Evolutionary conservation across 1,284 basidiomycete species (phyloP).

Genomic region (Sanghuangporus baumii): DNA sequence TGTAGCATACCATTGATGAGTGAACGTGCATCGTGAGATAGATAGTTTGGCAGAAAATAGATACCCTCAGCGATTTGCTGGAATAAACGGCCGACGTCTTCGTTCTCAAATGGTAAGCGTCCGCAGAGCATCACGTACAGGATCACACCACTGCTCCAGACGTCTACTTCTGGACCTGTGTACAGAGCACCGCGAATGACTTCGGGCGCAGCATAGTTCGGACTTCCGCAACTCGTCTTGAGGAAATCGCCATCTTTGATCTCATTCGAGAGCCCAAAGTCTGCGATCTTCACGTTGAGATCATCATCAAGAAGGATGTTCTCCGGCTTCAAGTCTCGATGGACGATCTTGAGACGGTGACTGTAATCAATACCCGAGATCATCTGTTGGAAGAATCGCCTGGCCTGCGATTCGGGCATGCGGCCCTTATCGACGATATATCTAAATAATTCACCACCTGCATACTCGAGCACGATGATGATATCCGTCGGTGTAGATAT

Average conservation of each 20-base stretch:
- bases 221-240: conserved; percentile 91
- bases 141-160: conserved; percentile 97
- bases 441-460: conserved; percentile 91
- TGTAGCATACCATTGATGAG: conserved; percentile 85
- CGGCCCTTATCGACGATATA: conserved; percentile 88
- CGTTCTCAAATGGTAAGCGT: conserved; percentile 90
- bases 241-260: conserved; percentile 94
- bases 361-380: conserved; percentile 95
- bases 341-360: conserved; percentile 91
- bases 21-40: conserved; percentile 71
- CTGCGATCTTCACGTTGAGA: conserved; percentile 90
- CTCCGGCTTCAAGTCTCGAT: conserved; percentile 94
- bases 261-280: conserved; percentile 92
- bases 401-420: conserved; percentile 80
- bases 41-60: conserved; percentile 76
- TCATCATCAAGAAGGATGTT: conserved; percentile 78
- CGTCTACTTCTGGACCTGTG: conserved; percentile 93
- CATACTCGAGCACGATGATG: conserved; percentile 94
- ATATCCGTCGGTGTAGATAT: conserved; percentile 91
- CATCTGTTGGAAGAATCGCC: conserved; percentile 94
- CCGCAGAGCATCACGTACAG: conserved; percentile 95
- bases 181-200: conserved; percentile 92
- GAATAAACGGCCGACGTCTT: conserved; percentile 87
- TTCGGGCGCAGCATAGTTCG: conserved; percentile 95
- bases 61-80: conserved; percentile 92